Percentiles rank a stretch among this genome's conserved stretches.
Evolutionary conservation across 2,329 filamentous ascomycete genomes (phyloP).

Genomic region (Fusarium succisae): DNA sequence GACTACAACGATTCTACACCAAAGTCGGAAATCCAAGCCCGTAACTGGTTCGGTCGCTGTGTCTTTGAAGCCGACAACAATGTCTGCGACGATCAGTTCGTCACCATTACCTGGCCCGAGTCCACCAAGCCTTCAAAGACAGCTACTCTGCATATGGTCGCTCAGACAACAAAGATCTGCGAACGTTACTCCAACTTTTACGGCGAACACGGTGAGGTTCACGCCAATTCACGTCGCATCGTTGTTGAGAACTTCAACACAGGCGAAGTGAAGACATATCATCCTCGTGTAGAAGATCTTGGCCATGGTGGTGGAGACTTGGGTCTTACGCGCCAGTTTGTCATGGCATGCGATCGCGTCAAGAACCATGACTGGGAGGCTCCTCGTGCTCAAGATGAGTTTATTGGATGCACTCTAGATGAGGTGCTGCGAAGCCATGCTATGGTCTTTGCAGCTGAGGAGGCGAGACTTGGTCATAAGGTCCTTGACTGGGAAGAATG

Average conservation of each 20-base stretch:
- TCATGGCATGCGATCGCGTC: slow-evolving; percentile 82
- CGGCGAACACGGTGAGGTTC: slow-evolving; percentile 85
- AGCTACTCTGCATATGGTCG: slow-evolving; percentile 93
- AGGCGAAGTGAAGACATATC: slow-evolving; percentile 44
- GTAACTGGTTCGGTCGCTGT: slow-evolving; percentile 91
- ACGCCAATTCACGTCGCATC: slow-evolving; percentile 83
- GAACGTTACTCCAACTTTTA: slow-evolving; percentile 87
- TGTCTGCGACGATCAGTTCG: slow-evolving; percentile 91
- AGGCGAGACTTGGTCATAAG: slow-evolving; percentile 75
- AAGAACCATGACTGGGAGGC: slow-evolving; percentile 75
- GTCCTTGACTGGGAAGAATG: slow-evolving; percentile 80
- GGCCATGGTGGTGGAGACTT: slow-evolving; percentile 55
- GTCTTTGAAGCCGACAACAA: slow-evolving; percentile 94
- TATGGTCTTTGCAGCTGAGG: slow-evolving; percentile 93
- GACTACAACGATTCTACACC: slow-evolving; percentile 64
- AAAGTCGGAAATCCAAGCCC: slow-evolving; percentile 56
- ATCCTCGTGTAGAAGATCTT: slow-evolving; percentile 47
- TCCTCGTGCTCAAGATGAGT: slow-evolving; percentile 75
- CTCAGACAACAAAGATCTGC: slow-evolving; percentile 87
- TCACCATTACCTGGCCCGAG: slow-evolving; percentile 89
- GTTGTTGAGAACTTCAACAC: slow-evolving; percentile 69
- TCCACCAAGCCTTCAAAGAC: slow-evolving; percentile 75
- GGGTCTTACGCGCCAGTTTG: slow-evolving; percentile 81
- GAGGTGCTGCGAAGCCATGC: slow-evolving; percentile 91
- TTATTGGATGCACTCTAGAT: slow-evolving; percentile 84